A percentile compares a stretch with the other conserved stretches of the same genome.
Conservation (phyloP, 2,329 filamentous ascomycete species). For the Ambrosiella beaveri region DNA sequence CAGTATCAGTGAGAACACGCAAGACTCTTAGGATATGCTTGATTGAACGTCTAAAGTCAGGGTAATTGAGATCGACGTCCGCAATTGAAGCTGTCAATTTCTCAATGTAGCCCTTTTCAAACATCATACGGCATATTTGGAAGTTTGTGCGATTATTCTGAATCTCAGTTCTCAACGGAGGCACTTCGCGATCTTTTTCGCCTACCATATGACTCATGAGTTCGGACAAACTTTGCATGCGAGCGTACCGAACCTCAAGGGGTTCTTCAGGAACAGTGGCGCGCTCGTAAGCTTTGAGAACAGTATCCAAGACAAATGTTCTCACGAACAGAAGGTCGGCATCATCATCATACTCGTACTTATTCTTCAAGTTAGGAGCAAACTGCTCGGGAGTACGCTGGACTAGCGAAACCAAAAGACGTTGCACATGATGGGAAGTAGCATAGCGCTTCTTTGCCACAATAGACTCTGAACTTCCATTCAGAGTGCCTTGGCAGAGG, state of each 20-base stretch:
- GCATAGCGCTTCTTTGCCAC: slow-evolving; percentile 67
- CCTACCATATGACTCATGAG: slow-evolving; percentile 86
- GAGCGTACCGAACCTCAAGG: slow-evolving; percentile 70
- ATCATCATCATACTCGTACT: slow-evolving; percentile 56
- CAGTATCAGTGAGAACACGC: slow-evolving; percentile 71
- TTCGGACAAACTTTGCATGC: slow-evolving; percentile 73
- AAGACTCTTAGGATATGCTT: slow-evolving; percentile 91
- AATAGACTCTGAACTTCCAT: slow-evolving; percentile 56
- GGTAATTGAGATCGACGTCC: slow-evolving; percentile 89
- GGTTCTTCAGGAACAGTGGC: slow-evolving; percentile 62
- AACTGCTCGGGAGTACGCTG: slow-evolving; percentile 69
- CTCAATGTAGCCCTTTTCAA: slow-evolving; percentile 87
- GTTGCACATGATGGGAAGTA: slow-evolving; percentile 73
- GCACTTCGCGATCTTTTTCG: slow-evolving; percentile 45
- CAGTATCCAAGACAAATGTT: slow-evolving; percentile 85
- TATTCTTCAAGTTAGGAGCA: slow-evolving; percentile 33
- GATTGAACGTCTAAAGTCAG: slow-evolving; percentile 79
- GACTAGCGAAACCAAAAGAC: slow-evolving; percentile 71
- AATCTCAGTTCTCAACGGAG: slow-evolving; percentile 23
- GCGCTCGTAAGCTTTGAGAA: slow-evolving; percentile 81
- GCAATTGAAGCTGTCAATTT: slow-evolving; percentile 82
- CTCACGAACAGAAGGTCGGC: slow-evolving; percentile 79
- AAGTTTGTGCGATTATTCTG: slow-evolving; percentile 22
- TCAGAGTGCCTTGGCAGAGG: slow-evolving; percentile 41
- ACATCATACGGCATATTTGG: slow-evolving; percentile 91